Evolutionary conservation across 2,329 filamentous ascomycete genomes (phyloP).

Genomic region (Periconia macrospinosa): DNA sequence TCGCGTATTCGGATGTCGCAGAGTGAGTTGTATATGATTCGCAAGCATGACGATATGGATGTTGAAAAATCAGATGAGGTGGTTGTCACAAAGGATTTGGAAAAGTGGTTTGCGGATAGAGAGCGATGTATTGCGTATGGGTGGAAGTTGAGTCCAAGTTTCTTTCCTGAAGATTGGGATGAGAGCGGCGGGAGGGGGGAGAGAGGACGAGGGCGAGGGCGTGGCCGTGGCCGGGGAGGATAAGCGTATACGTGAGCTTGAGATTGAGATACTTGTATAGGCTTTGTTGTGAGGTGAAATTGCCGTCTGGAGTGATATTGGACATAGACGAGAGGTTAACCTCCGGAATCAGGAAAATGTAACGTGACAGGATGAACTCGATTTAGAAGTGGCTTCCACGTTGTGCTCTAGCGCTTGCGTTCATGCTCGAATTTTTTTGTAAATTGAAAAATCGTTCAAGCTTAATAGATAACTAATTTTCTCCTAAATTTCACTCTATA

Average conservation of each 20-base stretch:
- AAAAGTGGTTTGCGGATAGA: slow-evolving; percentile 16
- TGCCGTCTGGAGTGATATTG: too few relatives aligned
- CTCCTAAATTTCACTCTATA: too few relatives aligned
- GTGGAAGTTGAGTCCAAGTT: slow-evolving; percentile 16
- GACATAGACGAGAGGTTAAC: too few relatives aligned
- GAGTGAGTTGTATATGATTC: slow-evolving; percentile 25
- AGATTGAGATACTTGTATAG: too few relatives aligned
- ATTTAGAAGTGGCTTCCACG: too few relatives aligned
- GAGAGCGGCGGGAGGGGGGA: background rate
- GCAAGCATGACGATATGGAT: slow-evolving; percentile 18
- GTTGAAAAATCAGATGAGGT: slow-evolving; percentile 21
- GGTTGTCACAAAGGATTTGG: slow-evolving; percentile 6
- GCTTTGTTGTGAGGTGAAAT: too few relatives aligned
- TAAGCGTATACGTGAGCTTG: background rate
- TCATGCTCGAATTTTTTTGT: too few relatives aligned
- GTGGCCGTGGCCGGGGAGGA: background rate
- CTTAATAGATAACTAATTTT: too few relatives aligned
- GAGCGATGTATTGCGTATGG: slow-evolving; percentile 17
- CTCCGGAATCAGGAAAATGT: too few relatives aligned
- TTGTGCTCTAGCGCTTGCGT: too few relatives aligned
- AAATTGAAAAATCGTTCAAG: too few relatives aligned
- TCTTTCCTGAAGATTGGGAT: slow-evolving; percentile 15
- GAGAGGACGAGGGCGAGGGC: background rate
- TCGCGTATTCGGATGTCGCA: slow-evolving; percentile 26
- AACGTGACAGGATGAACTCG: too few relatives aligned